Conservation (phyloP, 176 grass and related monocot genomes). For the Elaeis guineensis region DNA sequence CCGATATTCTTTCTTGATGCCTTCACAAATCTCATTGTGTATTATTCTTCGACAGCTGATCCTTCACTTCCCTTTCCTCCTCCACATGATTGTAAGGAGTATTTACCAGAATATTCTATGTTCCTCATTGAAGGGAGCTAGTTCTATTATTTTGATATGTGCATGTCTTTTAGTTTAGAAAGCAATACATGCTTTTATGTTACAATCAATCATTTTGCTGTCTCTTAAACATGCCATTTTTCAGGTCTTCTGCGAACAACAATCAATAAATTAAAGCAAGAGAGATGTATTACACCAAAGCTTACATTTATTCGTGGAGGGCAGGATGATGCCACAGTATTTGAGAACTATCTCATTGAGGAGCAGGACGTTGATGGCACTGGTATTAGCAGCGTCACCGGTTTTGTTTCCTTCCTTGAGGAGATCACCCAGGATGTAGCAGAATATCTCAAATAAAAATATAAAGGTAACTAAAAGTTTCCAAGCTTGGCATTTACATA, state of each 20-base stretch:
- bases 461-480: slow-evolving; percentile 13
- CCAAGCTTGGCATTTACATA: too few relatives aligned
- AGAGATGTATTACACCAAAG: slow-evolving; percentile 77
- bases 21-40: slow-evolving; percentile 82
- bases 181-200: too few relatives aligned
- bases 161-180: too few relatives aligned
- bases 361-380: slow-evolving; percentile 77
- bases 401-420: slow-evolving; percentile 83
- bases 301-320: slow-evolving; percentile 68
- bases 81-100: slow-evolving; percentile 84
- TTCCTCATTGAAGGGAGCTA: too few relatives aligned
- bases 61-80: slow-evolving; percentile 80
- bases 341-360: slow-evolving; percentile 87
- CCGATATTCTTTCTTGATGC: slow-evolving; percentile 94
- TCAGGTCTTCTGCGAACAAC: slow-evolving; percentile 65
- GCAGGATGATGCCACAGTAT: slow-evolving; percentile 51
- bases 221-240: background rate
- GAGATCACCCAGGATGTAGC: slow-evolving; percentile 40
- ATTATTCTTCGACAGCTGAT: slow-evolving; percentile 65
- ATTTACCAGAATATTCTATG: too few relatives aligned
- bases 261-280: slow-evolving; percentile 64
- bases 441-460: slow-evolving; percentile 51
- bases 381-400: slow-evolving; percentile 35
- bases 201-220: too few relatives aligned
- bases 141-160: too few relatives aligned